Conservation (phyloP, 441 rosid species). For the Biscutella auriculata region DNA sequence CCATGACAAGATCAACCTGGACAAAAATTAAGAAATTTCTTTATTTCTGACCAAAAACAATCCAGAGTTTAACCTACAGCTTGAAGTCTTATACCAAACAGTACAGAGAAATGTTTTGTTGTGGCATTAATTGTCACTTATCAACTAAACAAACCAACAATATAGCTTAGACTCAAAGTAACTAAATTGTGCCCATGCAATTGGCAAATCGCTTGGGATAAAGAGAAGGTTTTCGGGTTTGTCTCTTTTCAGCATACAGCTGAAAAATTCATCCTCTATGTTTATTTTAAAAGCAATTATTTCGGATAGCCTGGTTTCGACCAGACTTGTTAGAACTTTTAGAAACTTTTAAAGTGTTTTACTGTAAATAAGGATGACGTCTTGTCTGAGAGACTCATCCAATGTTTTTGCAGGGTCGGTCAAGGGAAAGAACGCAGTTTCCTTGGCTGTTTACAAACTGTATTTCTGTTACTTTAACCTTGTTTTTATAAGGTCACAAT, state of each 20-base stretch:
- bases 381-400: neutral
- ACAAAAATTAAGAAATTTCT: neutral
- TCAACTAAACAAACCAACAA: neutral
- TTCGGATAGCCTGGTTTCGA: no score
- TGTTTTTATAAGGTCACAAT: neutral
- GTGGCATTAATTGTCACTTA: neutral
- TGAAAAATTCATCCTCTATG: neutral
- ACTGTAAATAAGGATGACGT: neutral
- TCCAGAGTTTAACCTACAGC: neutral
- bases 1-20: constrained; percentile 97
- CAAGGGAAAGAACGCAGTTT: neutral
- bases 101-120: no score
- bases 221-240: neutral
- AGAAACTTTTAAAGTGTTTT: neutral
- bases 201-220: neutral
- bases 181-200: neutral
- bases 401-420: neutral
- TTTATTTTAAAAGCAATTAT: no score
- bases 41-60: neutral
- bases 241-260: neutral
- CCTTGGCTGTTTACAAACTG: neutral
- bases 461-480: neutral
- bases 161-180: neutral
- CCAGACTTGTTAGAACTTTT: no score
- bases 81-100: neutral